These are phyloP conservation scores for Backusella luteola DNA, from an alignment of 192 early-diverging fungal species.

Conservation along the genomic window DNA sequence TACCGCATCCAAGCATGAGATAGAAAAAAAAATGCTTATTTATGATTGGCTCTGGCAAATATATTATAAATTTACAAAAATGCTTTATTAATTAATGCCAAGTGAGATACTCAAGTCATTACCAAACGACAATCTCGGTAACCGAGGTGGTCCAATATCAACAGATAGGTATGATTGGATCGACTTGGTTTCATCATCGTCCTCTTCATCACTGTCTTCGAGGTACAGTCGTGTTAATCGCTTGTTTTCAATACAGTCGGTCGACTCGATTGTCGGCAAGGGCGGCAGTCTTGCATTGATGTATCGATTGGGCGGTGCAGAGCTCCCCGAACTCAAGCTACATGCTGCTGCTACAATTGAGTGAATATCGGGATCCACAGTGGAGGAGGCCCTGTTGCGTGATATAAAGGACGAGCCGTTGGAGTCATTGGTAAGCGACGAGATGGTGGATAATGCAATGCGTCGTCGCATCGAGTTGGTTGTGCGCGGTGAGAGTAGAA, in stretches of 20 bases:
- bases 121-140: slow-evolving; percentile 32
- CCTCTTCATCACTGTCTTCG: slow-evolving; percentile 33
- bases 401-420: background rate
- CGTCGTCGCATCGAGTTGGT: background rate
- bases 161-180: background rate
- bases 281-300: slow-evolving; percentile 26
- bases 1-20: too few relatives aligned
- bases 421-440: slow-evolving; percentile 15
- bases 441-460: slow-evolving; percentile 23
- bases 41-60: background rate
- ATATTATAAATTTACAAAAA: background rate
- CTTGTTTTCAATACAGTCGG: slow-evolving; percentile 1
- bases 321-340: background rate
- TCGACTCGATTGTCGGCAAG: background rate
- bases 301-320: background rate
- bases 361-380: slow-evolving; percentile 5
- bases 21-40: background rate
- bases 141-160: slow-evolving; percentile 19
- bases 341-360: background rate
- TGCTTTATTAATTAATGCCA: background rate
- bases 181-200: slow-evolving; percentile 13
- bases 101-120: slow-evolving; percentile 15
- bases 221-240: slow-evolving; percentile 26
- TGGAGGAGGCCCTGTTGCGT: background rate
- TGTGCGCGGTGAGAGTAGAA: slow-evolving; percentile 22